Percentiles rank a stretch among this genome's conserved stretches.
Conservation (phyloP, 805 yeast genomes). For the Cephaloascus albidus region DNA sequence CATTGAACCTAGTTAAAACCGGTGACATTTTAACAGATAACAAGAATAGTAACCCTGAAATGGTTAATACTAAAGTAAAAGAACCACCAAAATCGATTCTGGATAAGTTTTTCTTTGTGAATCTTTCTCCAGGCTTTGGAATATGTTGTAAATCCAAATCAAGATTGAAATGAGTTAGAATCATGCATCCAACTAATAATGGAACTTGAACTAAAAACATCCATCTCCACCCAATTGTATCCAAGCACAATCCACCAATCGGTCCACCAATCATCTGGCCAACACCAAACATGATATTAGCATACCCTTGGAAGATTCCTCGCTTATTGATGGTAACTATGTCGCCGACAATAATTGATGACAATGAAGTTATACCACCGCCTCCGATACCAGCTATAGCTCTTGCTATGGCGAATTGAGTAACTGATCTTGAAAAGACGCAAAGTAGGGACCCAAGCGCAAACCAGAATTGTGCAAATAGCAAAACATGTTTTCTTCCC, state of each 20-base stretch:
- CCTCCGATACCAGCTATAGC: conserved; percentile 53
- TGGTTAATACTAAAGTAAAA: conserved; percentile 18
- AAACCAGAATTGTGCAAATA: conserved; percentile 34
- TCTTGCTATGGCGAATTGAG: conserved; percentile 36
- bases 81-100: conserved; percentile 34
- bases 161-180: conserved; percentile 16
- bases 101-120: conserved; percentile 19
- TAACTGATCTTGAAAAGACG: conserved; percentile 27
- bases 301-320: conserved; percentile 45
- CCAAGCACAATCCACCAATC: conserved; percentile 28
- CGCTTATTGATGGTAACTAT: conserved; percentile 44
- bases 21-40: conserved; percentile 14
- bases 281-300: conserved; percentile 23
- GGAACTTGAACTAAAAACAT: conserved; percentile 34
- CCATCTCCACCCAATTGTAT: conserved; percentile 33
- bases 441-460: conserved; percentile 35
- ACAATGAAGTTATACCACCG: conserved; percentile 43
- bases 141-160: conserved; percentile 19
- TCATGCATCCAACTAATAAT: conserved; percentile 13
- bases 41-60: conserved; percentile 22
- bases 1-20: conserved; percentile 1
- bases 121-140: conserved; percentile 14
- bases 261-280: conserved; percentile 36
- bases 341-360: conserved; percentile 46
- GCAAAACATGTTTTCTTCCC: conserved; percentile 39